These are phyloP conservation scores for Pseudomassariella vexata DNA, from an alignment of 2,329 filamentous ascomycete species.

Conservation along the genomic window DNA sequence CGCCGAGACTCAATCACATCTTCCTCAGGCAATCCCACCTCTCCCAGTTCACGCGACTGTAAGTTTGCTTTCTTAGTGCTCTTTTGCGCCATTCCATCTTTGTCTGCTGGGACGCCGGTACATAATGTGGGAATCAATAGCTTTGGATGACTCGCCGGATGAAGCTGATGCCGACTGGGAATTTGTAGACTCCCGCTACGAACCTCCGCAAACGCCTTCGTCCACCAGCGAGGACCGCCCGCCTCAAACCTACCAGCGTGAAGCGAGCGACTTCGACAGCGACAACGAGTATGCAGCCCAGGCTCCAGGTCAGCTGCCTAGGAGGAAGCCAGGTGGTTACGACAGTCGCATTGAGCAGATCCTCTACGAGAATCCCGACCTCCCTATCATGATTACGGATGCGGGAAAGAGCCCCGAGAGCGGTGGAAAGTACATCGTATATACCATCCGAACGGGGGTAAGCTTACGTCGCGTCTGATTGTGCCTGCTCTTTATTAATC, in stretches of 20 bases:
- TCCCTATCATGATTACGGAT: slow-evolving; percentile 86
- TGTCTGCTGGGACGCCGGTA: slow-evolving; percentile 5
- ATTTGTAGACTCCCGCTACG: slow-evolving; percentile 48
- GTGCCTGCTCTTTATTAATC: slow-evolving; percentile 1
- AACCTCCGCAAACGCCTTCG: slow-evolving; percentile 66
- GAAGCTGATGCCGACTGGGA: slow-evolving; percentile 40
- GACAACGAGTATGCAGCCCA: slow-evolving; percentile 41
- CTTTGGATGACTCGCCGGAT: slow-evolving; percentile 26
- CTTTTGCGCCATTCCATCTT: slow-evolving; percentile 6
- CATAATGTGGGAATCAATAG: slow-evolving; percentile 32
- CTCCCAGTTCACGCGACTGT: slow-evolving; percentile 53
- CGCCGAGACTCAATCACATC: slow-evolving; percentile 75
- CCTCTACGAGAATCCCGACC: slow-evolving; percentile 86
- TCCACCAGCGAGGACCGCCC: slow-evolving; percentile 64
- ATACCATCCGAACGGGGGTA: slow-evolving; percentile 94
- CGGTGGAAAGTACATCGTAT: slow-evolving; percentile 90
- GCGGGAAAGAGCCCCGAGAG: slow-evolving; percentile 93
- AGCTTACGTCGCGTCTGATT: slow-evolving; percentile 18
- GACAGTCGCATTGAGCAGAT: slow-evolving; percentile 96
- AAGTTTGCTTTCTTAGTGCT: slow-evolving; percentile 27
- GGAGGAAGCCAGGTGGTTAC: slow-evolving; percentile 77
- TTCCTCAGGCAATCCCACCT: slow-evolving; percentile 59
- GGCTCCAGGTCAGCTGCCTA: slow-evolving; percentile 40
- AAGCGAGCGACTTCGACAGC: slow-evolving; percentile 36
- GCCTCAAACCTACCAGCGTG: slow-evolving; percentile 29